Percentiles rank a stretch among this genome's conserved stretches.
Conservation (phyloP, 176 grass and related monocot genomes). For the Oryza nivara region DNA sequence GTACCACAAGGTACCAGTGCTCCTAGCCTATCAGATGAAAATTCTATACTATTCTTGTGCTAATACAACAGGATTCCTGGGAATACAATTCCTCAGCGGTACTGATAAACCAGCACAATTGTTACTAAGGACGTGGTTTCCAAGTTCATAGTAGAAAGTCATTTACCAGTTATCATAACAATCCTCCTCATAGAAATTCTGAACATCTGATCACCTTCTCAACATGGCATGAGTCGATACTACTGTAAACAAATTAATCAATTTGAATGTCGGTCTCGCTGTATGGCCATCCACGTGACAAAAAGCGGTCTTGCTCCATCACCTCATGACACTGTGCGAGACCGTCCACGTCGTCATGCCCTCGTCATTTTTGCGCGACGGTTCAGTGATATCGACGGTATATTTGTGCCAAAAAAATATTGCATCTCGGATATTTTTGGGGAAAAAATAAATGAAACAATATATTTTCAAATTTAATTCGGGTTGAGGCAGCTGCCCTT, state of each 20-base stretch:
- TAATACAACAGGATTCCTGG: conserved; percentile 15
- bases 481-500: too few relatives aligned
- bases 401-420: too few relatives aligned
- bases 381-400: too few relatives aligned
- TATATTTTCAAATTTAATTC: too few relatives aligned
- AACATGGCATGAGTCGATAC: conserved; percentile 9
- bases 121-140: conserved; percentile 5
- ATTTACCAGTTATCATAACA: conserved; percentile 6
- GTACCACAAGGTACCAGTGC: background rate
- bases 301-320: too few relatives aligned
- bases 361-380: too few relatives aligned
- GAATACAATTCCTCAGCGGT: background rate
- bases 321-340: too few relatives aligned
- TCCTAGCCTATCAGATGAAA: background rate
- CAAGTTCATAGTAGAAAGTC: background rate
- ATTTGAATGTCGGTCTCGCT: too few relatives aligned
- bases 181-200: conserved; percentile 3
- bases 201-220: background rate
- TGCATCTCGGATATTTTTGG: too few relatives aligned
- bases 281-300: too few relatives aligned
- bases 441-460: too few relatives aligned
- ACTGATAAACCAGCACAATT: conserved; percentile 27
- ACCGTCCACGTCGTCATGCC: too few relatives aligned
- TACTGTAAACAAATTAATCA: background rate
- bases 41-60: background rate